Percentiles rank a stretch among this genome's conserved stretches.
Evolutionary conservation across 805 yeast genomes (phyloP).

Genomic region (Yarrowia osloensis): DNA sequence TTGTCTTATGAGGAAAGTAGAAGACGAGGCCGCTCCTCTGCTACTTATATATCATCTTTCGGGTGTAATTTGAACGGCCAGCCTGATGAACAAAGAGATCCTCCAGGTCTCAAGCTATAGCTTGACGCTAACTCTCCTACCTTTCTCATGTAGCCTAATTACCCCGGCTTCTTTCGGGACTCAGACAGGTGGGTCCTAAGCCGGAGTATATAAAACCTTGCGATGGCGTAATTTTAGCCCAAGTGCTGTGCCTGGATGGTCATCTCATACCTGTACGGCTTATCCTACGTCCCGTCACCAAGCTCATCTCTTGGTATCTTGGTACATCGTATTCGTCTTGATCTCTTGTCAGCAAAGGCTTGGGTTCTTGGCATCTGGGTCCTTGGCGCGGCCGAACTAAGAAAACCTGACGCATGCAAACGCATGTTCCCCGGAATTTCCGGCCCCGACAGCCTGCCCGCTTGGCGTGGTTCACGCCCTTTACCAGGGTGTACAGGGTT

Average conservation of each 20-base stretch:
- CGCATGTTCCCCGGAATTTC: slow-evolving; percentile 9
- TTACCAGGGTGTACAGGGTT: neutral
- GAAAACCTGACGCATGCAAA: neutral
- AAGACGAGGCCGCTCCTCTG: neutral
- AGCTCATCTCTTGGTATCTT: neutral
- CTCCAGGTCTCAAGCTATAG: neutral
- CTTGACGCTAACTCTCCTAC: neutral
- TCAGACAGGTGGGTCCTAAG: neutral
- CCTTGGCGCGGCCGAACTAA: neutral
- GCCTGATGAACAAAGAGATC: neutral
- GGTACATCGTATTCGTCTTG: slow-evolving; percentile 9
- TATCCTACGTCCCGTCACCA: neutral
- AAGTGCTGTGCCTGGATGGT: too few relatives aligned
- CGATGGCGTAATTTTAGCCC: too few relatives aligned
- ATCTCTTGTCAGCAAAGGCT: neutral
- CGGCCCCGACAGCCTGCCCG: neutral
- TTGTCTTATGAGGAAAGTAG: neutral
- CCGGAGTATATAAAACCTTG: neutral
- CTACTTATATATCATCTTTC: neutral
- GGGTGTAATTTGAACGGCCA: neutral
- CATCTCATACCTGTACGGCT: too few relatives aligned
- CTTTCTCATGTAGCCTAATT: neutral
- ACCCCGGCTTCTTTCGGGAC: neutral
- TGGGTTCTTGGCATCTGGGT: neutral
- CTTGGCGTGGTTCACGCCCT: neutral